Conservation (phyloP, 495 filamentous ascomycete species). For the Xylaria palmicola region DNA sequence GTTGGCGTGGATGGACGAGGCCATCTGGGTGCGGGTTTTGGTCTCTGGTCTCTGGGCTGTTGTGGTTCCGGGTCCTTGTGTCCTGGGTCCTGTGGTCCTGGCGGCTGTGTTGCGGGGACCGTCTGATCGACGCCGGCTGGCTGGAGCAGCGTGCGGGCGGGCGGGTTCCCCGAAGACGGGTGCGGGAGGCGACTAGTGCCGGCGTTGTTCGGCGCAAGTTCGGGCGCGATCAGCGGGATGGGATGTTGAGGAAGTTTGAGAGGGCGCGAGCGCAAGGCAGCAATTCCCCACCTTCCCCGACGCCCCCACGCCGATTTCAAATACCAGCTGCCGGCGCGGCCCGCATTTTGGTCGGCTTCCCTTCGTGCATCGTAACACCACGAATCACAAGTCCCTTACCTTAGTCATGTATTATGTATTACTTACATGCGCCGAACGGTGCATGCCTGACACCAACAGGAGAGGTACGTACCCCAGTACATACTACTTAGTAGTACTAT, state of each 20-base stretch:
- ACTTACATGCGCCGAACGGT: background rate
- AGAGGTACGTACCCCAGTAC: no score
- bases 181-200: slow-evolving; percentile 6
- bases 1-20: slow-evolving; percentile 22
- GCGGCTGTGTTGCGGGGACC: no score
- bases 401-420: background rate
- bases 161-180: background rate
- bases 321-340: slow-evolving; percentile 1
- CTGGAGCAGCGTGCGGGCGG: background rate
- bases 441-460: no score
- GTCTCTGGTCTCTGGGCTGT: no score
- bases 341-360: background rate
- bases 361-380: slow-evolving; percentile 4
- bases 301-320: slow-evolving; percentile 18
- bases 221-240: background rate
- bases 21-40: slow-evolving; percentile 15
- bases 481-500: no score
- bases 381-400: background rate
- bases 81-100: no score
- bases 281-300: slow-evolving; percentile 15
- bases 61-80: no score
- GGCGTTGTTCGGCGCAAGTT: slow-evolving; percentile 2
- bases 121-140: no score
- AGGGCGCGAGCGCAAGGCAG: background rate
- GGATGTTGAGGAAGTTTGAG: slow-evolving; percentile 11